phyloP scores from a whole-genome alignment of 352 stramenopile genomes.

The Phytophthora pinifolia region DNA sequence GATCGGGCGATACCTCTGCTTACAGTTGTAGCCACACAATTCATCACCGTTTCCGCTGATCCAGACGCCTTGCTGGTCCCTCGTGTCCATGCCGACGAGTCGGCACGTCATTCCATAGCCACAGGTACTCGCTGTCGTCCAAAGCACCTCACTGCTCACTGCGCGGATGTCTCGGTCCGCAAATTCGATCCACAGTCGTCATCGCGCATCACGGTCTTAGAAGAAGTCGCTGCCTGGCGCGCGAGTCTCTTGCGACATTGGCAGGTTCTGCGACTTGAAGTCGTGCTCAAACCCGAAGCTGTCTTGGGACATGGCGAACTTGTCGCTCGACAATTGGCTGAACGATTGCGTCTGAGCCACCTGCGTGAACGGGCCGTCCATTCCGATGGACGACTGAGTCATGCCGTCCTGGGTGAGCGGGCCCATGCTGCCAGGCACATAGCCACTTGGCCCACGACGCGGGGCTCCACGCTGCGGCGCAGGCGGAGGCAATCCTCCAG shows the following conservation, averaged over 20 bases:
- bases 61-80: too few relatives aligned
- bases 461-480: constrained; percentile 30
- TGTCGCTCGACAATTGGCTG: constrained; percentile 80
- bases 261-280: constrained; percentile 84
- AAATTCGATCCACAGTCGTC: constrained; percentile 2
- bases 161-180: background rate
- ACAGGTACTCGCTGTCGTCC: background rate
- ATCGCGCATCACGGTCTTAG: constrained; percentile 29
- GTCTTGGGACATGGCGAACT: constrained; percentile 86
- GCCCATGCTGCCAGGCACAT: constrained; percentile 43
- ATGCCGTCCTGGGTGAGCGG: constrained; percentile 80
- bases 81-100: too few relatives aligned
- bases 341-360: constrained; percentile 81
- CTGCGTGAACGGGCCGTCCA: constrained; percentile 83
- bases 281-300: constrained; percentile 75
- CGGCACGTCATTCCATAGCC: background rate
- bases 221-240: constrained; percentile 65
- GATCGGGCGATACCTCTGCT: background rate
- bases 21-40: background rate
- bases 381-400: constrained; percentile 53
- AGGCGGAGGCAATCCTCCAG: constrained; percentile 37
- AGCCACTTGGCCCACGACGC: constrained; percentile 33
- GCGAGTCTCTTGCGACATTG: constrained; percentile 78
- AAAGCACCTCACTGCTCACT: background rate
- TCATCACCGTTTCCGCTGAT: too few relatives aligned